A percentile compares a stretch with the other conserved stretches of the same genome.
These are phyloP conservation scores for Dorcoceras hygrometricum DNA, from an alignment of 257 asterid genomes.

Conservation along the genomic window DNA sequence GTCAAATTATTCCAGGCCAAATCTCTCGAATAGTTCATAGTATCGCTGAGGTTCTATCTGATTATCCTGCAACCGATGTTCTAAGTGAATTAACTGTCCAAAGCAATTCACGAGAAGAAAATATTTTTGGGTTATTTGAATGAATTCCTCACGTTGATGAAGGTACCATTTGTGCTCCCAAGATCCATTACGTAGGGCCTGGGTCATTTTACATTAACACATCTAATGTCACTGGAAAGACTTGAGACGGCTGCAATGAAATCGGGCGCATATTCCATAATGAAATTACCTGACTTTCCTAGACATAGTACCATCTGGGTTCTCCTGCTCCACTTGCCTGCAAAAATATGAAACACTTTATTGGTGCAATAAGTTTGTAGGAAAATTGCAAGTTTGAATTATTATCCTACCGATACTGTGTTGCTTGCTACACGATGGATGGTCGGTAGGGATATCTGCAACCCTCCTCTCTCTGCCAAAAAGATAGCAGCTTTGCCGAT, in stretches of 20 bases:
- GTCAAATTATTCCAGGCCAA: background rate
- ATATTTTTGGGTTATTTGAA: background rate
- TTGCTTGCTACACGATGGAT: constrained; percentile 99
- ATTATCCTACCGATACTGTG: constrained; percentile 83
- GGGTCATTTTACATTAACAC: constrained; percentile 23
- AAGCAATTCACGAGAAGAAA: constrained; percentile 9
- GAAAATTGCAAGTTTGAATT: constrained; percentile 13
- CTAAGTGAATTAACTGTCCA: background rate
- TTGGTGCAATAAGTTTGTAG: constrained; percentile 7
- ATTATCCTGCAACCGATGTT: constrained; percentile 49
- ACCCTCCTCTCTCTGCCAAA: constrained; percentile 98
- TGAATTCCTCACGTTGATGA: constrained; percentile 65
- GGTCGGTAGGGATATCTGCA: constrained; percentile 96
- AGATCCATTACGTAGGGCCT: constrained; percentile 99
- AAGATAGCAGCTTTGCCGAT: constrained; percentile 93
- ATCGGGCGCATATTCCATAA: background rate
- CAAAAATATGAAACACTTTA: constrained; percentile 24
- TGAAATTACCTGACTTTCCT: constrained; percentile 77
- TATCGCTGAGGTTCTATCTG: constrained; percentile 79
- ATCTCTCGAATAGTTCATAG: constrained; percentile 85
- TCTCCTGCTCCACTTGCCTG: constrained; percentile 93
- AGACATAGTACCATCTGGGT: constrained; percentile 64
- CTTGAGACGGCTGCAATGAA: constrained; percentile 18
- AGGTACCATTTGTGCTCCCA: constrained; percentile 95
- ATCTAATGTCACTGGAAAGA: constrained; percentile 20